phyloP scores from a whole-genome alignment of 2,329 filamentous ascomycete species.

The Juglanconis oblonga region DNA sequence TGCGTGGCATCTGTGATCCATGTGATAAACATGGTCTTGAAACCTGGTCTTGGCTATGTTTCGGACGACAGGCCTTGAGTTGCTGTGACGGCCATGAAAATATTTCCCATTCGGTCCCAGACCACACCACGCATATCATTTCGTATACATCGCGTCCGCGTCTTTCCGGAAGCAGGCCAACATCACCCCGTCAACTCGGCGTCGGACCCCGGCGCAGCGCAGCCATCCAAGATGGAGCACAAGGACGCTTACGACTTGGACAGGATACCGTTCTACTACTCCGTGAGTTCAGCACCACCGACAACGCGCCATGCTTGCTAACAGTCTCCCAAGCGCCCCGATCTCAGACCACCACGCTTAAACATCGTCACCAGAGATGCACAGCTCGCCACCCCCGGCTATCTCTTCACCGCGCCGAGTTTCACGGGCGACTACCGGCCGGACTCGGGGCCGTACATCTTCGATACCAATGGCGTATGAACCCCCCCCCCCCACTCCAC shows the following conservation, averaged over 20 bases:
- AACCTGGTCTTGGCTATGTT: not conserved
- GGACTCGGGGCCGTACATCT: constrained; percentile 12
- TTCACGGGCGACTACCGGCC: constrained; percentile 6
- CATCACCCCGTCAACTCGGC: not conserved
- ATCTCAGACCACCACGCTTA: constrained; percentile 11
- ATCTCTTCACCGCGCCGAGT: constrained; percentile 1
- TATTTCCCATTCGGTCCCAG: not conserved
- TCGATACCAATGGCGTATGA: constrained; percentile 11
- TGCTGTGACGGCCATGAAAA: not conserved
- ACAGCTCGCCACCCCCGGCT: constrained; percentile 5
- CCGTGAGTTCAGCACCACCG: not conserved
- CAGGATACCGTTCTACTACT: constrained; percentile 15
- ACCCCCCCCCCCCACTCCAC: too few species aligned
- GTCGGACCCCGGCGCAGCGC: not conserved
- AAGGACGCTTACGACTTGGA: not conserved
- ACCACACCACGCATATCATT: not conserved
- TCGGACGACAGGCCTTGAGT: not conserved
- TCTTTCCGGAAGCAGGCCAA: too few species aligned
- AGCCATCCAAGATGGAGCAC: not conserved
- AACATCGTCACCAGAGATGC: constrained; percentile 1
- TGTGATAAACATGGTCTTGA: not conserved
- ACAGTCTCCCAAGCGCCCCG: constrained; percentile 6
- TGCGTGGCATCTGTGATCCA: not conserved
- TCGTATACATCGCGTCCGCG: too few species aligned
- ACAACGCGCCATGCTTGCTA: not conserved